Evolutionary conservation across 768 basidiomycete species (phyloP), one percentile per base, ranked within the genome.

Genomic region (Dacryopinax spathularia): DNA sequence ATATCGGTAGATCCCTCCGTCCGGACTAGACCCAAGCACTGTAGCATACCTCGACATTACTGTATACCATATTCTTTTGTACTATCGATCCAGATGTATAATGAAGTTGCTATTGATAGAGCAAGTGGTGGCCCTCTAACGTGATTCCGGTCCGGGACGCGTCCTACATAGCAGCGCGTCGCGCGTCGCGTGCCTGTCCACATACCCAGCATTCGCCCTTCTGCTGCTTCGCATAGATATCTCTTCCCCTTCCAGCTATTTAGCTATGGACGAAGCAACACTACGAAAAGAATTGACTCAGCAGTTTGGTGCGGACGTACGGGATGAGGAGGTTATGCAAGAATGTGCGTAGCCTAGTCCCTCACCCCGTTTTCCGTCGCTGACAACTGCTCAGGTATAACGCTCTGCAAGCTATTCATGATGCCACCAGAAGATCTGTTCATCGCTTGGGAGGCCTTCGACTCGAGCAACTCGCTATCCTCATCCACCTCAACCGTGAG

Each of bases 361-460:
- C 1, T n/a, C 60, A 20, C 27, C 1, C 36, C 34, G 10, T 33
- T 7, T 6, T 34, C 2, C 25, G 7, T 59, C 27, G 33, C 29
- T 56, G 15, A 13, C 33, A 39, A 22, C 33, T 12, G 33, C 20
- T 0, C 68, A 79, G 78, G 77, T 63, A 65, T 76, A 1, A 71
- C 75, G 6, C 75, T 80, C 6, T 72, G 76, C 56, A 69, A 73
- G 1, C 63, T 73, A n/a, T 79, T 76, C 71, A 70, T 69, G 37
- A 69, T 78, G 22, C 60, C 70, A 2, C 70, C 76, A 9, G 67
- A 74, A 27, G 72, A 74, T 34, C 73, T 80, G 18, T 76, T 69
- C 68, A 78, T 71, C 73, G 75, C 77, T 65, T 78, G 77, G 74
- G 76, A 80, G 67, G 76, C 78, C 2, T 76, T 76, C 65, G 65